Evolutionary conservation across 2,329 filamentous ascomycete species (phyloP), one percentile per base, ranked within the genome.

Genomic region (Sporothrix pseudoabietina): DNA sequence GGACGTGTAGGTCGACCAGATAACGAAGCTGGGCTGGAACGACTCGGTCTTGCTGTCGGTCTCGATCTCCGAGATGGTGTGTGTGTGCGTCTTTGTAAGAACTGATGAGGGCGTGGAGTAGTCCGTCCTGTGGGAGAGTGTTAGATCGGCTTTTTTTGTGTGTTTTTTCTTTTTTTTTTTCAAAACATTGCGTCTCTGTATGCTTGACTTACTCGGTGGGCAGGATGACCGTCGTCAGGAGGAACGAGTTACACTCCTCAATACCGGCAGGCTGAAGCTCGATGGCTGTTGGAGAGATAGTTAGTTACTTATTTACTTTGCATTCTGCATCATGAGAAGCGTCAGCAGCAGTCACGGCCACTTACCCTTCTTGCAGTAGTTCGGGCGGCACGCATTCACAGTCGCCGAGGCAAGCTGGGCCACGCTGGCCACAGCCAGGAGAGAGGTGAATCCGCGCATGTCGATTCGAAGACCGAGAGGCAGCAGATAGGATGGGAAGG

Each of bases 11-110:
- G 72, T 73, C 59, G 68, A 71, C 68, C 49, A 35, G 59, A 71
- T 49, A 49, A 68, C 72, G 39, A 22, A 12, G 68, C 57, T 66
- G 10, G 72, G 72, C 72, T 73, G 72, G 68, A 35, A 73, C 19
- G 35, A 57, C 6, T 35, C 55, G 1, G 57, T 63, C 12, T 35
- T 41, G 68, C 59, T 49, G n/a, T 41, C 39, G 10, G 49, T 71
- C 12, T 65, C 66, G 14, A 68, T 73, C 66, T 54, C 55, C 32
- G 72, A 71, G 49, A 73, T 61, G 19, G 59, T 71, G 5, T 3
- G 22, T 14, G 72, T 71, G 59, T 71, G 49, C 44, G 59, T 66
- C 14, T 39, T 44, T 22, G 59, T 71, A 4, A 57, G 8, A 1
- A 71, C 35, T 19, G 63, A 32, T 0, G 71, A 68, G 9, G 71